Base-by-base conservation (phyloP, 495 filamentous ascomycete genomes). In the Parachaetomium inaequale region DNA sequence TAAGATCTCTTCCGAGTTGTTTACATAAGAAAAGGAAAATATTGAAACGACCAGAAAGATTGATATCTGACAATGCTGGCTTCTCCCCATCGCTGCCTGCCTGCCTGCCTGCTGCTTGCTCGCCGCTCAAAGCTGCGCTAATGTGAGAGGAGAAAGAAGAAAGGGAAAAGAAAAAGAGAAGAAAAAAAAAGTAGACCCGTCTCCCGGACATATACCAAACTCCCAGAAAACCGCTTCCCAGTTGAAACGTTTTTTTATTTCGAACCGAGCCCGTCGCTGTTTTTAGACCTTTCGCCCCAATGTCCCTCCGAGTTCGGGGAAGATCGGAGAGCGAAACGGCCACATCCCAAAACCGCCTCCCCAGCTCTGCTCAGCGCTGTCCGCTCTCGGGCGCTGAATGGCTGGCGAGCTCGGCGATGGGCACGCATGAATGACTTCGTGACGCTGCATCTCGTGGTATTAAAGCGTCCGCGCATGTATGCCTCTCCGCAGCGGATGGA, bases 1-100 rank as follows among this genome's bases (percentile, higher is more conserved):
- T 51, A 40, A 43, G 32, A 53, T 52, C 31, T 61, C 47, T 62
- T n/a, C 50, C 52, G 59, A 52, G 53, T 62, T 42, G 26, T 66
- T 66, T 63, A 55, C 73, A 58, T 67, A 75, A 66, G 71, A 68
- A 70, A 67, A 72, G 69, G 47, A 47, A 62, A 45, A 61, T 50
- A 42, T 49, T n/a, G n/a, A n/a, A 7, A 51, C 8, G 49, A 52
- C 49, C 49, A 52, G 28, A 19, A 59, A 61, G 38, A 25, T 50
- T 51, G 58, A 64, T 61, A 62, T 64, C 59, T 58, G 62, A 59
- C 59, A 59, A 65, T 59, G 61, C 62, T 63, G 47, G 32, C 57
- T 47, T 47, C 40, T 55, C 49, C 19, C 57, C 51, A 8, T 46
- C 42, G 19, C 31, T 17, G 29, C 34, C 36, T 36, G 40, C 49